Evolutionary conservation across 202 grass and related monocot species (phyloP), one percentile per base, ranked within the genome.

Genomic region (Zoysia matrella): DNA sequence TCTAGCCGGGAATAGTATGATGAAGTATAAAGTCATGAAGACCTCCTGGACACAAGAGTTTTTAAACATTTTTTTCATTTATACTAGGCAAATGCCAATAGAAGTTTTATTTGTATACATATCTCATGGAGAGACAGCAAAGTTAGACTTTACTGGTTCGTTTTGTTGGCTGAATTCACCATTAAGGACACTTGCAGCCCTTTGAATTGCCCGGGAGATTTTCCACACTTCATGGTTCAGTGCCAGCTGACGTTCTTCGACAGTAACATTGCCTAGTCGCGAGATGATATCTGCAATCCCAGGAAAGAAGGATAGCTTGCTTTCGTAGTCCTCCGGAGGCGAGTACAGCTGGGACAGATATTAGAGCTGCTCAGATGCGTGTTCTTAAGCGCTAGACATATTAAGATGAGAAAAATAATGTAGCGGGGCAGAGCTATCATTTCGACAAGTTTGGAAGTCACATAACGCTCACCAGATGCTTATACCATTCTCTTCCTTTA

Each of bases 401-500:
- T 11, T 61, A 48, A 15, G 47, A 71, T 6, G 54, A 73, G 6
- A 16, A 11, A 5, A 15, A 79, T 11, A 42, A 0, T 15, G 4
- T 46, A 71, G 49, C 42, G 6, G 10, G 30, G 30, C 46, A 67
- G 58, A 52, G 7, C 3, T 48, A 52, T 4, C 0, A 11, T 42
- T n/a, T 84, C 40, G 6, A 15, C 13, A 5, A 61, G 40, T 51
- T 11, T 13, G 16, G 53, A 64, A 48, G 67, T 13, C 8, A 49
- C 14, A 72, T 40, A 56, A 81, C 71, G 39, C 85, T 86, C 76
- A 98, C 92, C 88, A 95, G 76, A 83, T 98, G 95, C 80, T 87
- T 98, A 67, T 90, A 98, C 92, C 95, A 98, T n/a, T 12, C 30
- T 87, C 95, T 95, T 78, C 92, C 90, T 83, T 90, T 16, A 61